phyloP scores from a whole-genome alignment of 176 grass and related monocot genomes.

The Juncus inflexus region DNA sequence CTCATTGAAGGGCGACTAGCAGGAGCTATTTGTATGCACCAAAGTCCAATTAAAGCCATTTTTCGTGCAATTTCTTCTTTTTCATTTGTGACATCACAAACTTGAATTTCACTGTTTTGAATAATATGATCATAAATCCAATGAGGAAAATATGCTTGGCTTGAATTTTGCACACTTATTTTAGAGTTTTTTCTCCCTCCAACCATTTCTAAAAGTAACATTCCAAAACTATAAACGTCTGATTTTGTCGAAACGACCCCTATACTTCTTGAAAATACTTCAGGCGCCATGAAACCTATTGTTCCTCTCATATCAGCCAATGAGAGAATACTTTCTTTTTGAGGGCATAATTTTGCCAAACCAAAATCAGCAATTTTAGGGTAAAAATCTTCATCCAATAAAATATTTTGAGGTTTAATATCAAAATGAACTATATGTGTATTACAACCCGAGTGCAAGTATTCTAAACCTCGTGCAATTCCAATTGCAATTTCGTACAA shows the following conservation, averaged over 20 bases:
- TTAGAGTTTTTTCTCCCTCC: conserved; percentile 23
- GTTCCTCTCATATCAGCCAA: conserved; percentile 43
- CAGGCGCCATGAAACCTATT: conserved; percentile 51
- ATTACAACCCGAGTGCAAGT: conserved; percentile 39
- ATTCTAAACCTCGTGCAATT: conserved; percentile 46
- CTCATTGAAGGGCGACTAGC: conserved; percentile 39
- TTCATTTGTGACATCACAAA: neutral
- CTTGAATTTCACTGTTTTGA: neutral
- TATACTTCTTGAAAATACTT: conserved; percentile 47
- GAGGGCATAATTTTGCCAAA: conserved; percentile 48
- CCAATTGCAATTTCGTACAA: conserved; percentile 35
- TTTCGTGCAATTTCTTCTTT: conserved; percentile 31
- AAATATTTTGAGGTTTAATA: conserved; percentile 57
- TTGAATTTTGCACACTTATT: neutral
- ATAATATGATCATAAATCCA: conserved; percentile 38
- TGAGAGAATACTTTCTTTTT: conserved; percentile 39
- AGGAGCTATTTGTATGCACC: conserved; percentile 43
- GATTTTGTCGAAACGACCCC: conserved; percentile 40
- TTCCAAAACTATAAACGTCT: conserved; percentile 57
- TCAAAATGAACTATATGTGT: conserved; percentile 29
- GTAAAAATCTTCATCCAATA: conserved; percentile 40
- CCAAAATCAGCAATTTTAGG: conserved; percentile 61
- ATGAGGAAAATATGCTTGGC: conserved; percentile 28
- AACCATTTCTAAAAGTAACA: conserved; percentile 53
- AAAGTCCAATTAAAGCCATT: conserved; percentile 39